Evolutionary conservation across 2,329 filamentous ascomycete genomes (phyloP), one percentile per base, ranked within the genome.

Genomic region (Claviceps sp.): DNA sequence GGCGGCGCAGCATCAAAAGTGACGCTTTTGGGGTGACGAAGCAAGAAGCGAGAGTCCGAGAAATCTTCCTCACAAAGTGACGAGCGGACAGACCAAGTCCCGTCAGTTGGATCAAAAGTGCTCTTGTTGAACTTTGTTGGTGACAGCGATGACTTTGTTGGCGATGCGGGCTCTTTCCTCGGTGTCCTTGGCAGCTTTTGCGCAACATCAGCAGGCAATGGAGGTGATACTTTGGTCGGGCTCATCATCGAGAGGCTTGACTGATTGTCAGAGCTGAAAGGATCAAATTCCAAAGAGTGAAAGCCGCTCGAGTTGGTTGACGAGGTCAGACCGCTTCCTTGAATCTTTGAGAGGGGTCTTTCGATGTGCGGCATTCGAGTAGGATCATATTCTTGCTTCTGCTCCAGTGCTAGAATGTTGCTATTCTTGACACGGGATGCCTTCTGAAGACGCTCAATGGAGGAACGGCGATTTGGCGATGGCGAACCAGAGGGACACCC

Each of bases 391-490:
- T 94, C 87, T 66, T 89, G 82, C 70, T 90, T 90, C 64, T 89
- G 85, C 70, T 96, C 90, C 52, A 90, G 85, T 43, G 89, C 89
- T 65, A 95, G 88, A 76, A 97, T 96, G 71, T 85, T 95, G 77
- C 91, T 96, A 73, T 95, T 97, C 77, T 91, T 95, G 62, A 98
- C 93, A 55, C 93, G 86, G 52, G 91, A 95, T 36, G 89, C 90
- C 66, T 85, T 88, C 72, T 96, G 94, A 54, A 98, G 77, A 63
- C 90, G 90, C 76, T 98, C 93, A 59, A 98, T 90, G 18, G 91
- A 97, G 46, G 88, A 87, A 64, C 91, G 84, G 62, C 88, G 86
- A 53, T 81, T 84, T 22, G 87, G 82, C 46, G 85, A 84, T 7
- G 84, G 80, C 11, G 85, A 82, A 44, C 77, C 74, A 34, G 71